Evolutionary conservation across 257 asterid genomes (phyloP).

Genomic region (Solanum sparsipilum): DNA sequence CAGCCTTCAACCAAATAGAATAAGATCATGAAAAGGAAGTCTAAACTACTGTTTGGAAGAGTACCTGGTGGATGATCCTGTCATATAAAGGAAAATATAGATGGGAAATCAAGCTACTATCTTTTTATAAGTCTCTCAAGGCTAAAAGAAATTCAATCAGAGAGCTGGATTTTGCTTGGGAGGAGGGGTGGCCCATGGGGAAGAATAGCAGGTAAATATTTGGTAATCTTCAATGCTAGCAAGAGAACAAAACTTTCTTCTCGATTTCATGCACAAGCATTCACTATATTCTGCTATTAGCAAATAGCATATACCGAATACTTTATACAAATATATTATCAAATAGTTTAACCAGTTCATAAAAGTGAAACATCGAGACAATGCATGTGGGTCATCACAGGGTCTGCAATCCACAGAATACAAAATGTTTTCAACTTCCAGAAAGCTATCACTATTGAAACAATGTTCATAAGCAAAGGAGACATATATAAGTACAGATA

Average conservation of each 20-base stretch:
- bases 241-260: neutral
- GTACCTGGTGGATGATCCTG: constrained; percentile 55
- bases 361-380: neutral
- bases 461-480: neutral
- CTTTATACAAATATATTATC: neutral
- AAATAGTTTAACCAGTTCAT: neutral
- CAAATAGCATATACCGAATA: neutral
- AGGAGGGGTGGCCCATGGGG: neutral
- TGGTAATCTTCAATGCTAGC: neutral
- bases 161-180: neutral
- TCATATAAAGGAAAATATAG: constrained; percentile 42
- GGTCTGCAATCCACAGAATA: neutral
- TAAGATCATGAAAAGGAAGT: neutral
- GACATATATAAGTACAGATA: neutral
- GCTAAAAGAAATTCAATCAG: neutral
- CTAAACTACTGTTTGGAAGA: neutral
- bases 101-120: neutral
- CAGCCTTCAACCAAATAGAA: constrained; percentile 43
- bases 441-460: neutral
- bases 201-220: neutral
- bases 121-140: neutral
- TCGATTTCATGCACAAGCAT: neutral
- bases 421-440: neutral
- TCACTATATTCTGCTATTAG: neutral
- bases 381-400: neutral